phyloP scores from a whole-genome alignment of 495 filamentous ascomycete genomes.

The Penicillium parvum region DNA sequence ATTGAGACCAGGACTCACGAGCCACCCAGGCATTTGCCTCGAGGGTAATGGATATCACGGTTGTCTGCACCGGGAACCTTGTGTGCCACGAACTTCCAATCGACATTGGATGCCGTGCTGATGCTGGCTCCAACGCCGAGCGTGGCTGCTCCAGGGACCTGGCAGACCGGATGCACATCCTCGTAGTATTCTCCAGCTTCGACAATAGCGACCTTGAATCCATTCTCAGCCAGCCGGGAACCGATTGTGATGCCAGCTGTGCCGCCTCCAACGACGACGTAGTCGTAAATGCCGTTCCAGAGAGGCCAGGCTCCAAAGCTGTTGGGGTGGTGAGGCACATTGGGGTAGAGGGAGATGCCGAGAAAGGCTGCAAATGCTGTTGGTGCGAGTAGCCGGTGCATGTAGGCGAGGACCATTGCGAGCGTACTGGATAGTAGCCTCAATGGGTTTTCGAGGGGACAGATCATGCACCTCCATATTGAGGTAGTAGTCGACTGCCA shows the following conservation, averaged over 20 bases:
- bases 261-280: constrained; percentile 51
- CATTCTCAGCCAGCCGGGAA: constrained; percentile 38
- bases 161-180: constrained; percentile 36
- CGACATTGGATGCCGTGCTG: constrained; percentile 30
- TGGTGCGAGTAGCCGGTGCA: not conserved
- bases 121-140: constrained; percentile 32
- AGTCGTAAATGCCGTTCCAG: constrained; percentile 37
- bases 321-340: not conserved
- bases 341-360: not conserved
- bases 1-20: constrained; percentile 23
- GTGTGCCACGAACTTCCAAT: constrained; percentile 47
- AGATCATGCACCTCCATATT: no score
- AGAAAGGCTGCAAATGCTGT: not conserved
- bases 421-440: no score
- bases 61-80: constrained; percentile 27
- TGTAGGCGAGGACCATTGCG: not conserved
- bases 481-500: no score
- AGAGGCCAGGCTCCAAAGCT: constrained; percentile 2
- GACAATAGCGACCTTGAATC: constrained; percentile 41
- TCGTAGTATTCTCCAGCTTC: constrained; percentile 60
- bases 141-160: constrained; percentile 38
- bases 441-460: no score
- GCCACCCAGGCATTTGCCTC: constrained; percentile 37
- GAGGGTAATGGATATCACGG: constrained; percentile 37
- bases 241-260: constrained; percentile 47